A percentile compares a stretch with the other conserved stretches of the same genome.
Conservation (phyloP, 163 green algal species). For the Scenedesmus sp. region DNA sequence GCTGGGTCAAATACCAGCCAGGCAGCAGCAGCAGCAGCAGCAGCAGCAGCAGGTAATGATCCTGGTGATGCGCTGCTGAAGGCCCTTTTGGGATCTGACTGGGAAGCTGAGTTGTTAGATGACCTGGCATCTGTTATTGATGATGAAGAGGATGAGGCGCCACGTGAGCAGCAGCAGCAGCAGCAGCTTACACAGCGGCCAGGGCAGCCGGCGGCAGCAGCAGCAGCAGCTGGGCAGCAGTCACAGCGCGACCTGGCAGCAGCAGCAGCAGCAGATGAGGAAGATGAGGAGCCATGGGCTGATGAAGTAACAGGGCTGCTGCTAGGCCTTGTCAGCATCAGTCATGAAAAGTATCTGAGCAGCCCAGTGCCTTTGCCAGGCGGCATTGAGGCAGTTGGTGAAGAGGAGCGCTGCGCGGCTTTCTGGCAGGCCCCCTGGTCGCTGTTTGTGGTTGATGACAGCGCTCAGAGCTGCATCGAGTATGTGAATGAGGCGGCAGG, state of each 20-base stretch:
- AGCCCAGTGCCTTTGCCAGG: not conserved
- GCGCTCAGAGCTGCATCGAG: slow-evolving; percentile 50
- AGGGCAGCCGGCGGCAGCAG: not conserved
- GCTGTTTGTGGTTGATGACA: slow-evolving; percentile 68
- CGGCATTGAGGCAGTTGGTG: not conserved
- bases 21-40: not conserved
- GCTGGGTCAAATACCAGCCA: not conserved
- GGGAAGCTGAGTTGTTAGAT: slow-evolving; percentile 62
- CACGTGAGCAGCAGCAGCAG: slow-evolving; percentile 20
- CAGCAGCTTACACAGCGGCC: not conserved
- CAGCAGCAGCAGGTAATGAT: slow-evolving; percentile 54
- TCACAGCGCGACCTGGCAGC: not conserved
- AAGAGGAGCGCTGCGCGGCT: slow-evolving; percentile 58
- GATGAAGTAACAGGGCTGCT: slow-evolving; percentile 68
- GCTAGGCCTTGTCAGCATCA: slow-evolving; percentile 63
- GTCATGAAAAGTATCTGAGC: slow-evolving; percentile 58
- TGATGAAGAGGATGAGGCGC: not conserved
- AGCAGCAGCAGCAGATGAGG: slow-evolving; percentile 21
- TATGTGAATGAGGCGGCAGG: slow-evolving; percentile 61
- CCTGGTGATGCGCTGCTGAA: slow-evolving; percentile 55
- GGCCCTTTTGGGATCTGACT: slow-evolving; percentile 61
- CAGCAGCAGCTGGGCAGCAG: not conserved
- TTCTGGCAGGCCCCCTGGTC: slow-evolving; percentile 64
- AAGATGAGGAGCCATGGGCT: slow-evolving; percentile 56
- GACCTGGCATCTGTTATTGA: slow-evolving; percentile 48